Conservation (phyloP, 331 rosid genomes). For the Pyrus hybrid region DNA sequence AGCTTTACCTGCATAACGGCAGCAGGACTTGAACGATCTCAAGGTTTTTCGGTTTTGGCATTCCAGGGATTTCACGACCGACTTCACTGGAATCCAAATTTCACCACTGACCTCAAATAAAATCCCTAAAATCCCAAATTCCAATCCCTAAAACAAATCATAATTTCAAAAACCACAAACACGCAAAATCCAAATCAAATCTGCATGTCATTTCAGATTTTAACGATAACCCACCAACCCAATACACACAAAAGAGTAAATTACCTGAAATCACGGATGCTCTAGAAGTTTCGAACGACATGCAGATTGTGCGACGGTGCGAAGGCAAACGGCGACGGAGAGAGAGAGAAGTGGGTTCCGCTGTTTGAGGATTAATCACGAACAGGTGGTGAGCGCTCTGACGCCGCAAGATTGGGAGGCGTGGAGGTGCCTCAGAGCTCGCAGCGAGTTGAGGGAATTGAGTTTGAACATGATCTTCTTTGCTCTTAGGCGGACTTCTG, state of each 20-base stretch:
- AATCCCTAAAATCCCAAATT: too few species aligned
- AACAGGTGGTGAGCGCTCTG: slow-evolving; percentile 29
- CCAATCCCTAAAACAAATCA: neutral
- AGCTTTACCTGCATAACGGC: too few species aligned
- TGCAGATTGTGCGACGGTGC: slow-evolving; percentile 17
- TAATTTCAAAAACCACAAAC: neutral
- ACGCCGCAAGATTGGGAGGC: slow-evolving; percentile 23
- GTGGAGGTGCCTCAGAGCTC: slow-evolving; percentile 26
- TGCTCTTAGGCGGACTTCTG: neutral
- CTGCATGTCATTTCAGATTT: neutral
- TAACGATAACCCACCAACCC: neutral
- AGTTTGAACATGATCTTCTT: slow-evolving; percentile 29
- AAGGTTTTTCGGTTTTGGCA: too few species aligned
- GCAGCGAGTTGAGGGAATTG: slow-evolving; percentile 27
- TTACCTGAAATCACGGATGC: slow-evolving; percentile 58
- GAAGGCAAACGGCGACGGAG: neutral
- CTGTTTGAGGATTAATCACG: slow-evolving; percentile 21
- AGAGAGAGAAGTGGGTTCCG: slow-evolving; percentile 5
- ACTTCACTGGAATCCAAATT: too few species aligned
- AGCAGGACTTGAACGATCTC: too few species aligned
- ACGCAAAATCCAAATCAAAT: neutral
- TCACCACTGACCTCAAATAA: too few species aligned
- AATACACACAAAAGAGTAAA: neutral
- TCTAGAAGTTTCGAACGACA: slow-evolving; percentile 49
- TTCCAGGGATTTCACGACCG: too few species aligned